Base-by-base conservation (phyloP, 2,329 filamentous ascomycete species). In the Colletotrichum sp. region DNA sequence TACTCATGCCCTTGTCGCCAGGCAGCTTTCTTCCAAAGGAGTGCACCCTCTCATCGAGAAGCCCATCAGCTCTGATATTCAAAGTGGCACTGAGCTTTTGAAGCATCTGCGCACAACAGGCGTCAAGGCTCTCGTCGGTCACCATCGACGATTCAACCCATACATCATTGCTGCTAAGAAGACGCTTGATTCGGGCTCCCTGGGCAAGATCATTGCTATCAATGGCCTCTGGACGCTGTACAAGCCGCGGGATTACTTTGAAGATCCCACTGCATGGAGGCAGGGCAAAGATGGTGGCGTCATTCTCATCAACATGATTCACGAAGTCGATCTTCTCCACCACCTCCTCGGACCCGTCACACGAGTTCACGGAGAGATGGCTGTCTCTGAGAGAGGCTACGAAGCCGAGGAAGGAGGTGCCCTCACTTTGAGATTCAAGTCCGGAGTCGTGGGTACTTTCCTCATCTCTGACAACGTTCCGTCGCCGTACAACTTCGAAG, bases 71-170 rank as follows among this genome's bases (percentile, higher is more conserved):
- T 86, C 82, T 7, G 83, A 86, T 36, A 81, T 87, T 26, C 63
- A 76, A 0, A 84, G 81, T 16, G 88, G 87, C 0, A 78, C 81
- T 21, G 80, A 75, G 4, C 78, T 87, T 0, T 59, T 86, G 1
- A 68, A 73, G 1, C 78, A 81, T 34, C 78, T 85, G 3, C 73
- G 79, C 5, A 67, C 77, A 8, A 77, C 82, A 0, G 79, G 81
- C 2, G 81, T 87, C n/a, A 86, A 87, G n/a, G 82, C 90, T 1
- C 83, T 92, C 1, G 88, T 91, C 2, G 91, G 90, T 8, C 90
- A 92, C 77, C 91, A 92, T 79, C 86, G 91, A 12, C 87, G 91
- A 4, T 92, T 92, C 83, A 92, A 92, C 78, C 88, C 88, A 0
- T 91, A 90, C 80, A 86, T 91, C 7, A 81, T 86, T 8, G 85